phyloP scores from a whole-genome alignment of 441 rosid genomes.

The Gossypium davidsonii region DNA sequence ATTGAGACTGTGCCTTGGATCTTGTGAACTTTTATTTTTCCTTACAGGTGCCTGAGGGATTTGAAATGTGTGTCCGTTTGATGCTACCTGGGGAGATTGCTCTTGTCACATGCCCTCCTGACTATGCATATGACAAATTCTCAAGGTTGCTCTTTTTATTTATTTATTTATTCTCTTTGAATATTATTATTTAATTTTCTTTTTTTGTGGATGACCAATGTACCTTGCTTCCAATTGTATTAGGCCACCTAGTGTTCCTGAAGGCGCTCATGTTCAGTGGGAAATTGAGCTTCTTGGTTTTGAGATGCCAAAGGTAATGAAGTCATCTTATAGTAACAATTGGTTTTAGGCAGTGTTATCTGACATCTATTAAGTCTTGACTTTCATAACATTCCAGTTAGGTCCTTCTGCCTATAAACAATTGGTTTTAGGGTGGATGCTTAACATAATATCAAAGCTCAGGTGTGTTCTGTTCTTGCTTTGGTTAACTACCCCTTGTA shows the following conservation, averaged over 20 bases:
- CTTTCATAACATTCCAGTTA: neutral
- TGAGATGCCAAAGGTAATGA: conserved; percentile 83
- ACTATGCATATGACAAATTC: conserved; percentile 90
- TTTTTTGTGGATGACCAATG: conserved; percentile 1
- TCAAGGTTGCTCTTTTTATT: conserved; percentile 40
- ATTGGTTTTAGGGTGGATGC: neutral
- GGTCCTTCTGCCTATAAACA: neutral
- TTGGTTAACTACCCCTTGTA: neutral
- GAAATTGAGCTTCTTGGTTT: conserved; percentile 96
- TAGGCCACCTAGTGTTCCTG: conserved; percentile 83
- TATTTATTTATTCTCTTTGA: neutral
- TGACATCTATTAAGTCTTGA: neutral
- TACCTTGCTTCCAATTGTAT: conserved; percentile 20
- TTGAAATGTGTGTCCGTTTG: conserved; percentile 93
- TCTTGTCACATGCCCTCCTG: conserved; percentile 93
- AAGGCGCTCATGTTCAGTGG: conserved; percentile 90
- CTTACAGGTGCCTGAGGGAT: conserved; percentile 88
- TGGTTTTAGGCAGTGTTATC: neutral
- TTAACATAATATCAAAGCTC: neutral
- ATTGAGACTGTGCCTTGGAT: neutral
- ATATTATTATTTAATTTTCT: neutral
- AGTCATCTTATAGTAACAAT: neutral
- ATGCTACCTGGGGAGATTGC: conserved; percentile 95
- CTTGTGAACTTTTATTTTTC: conserved; percentile 5
- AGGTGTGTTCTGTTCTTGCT: neutral